phyloP scores from a whole-genome alignment of 176 grass and related monocot genomes.

The Pharus latifolius region DNA sequence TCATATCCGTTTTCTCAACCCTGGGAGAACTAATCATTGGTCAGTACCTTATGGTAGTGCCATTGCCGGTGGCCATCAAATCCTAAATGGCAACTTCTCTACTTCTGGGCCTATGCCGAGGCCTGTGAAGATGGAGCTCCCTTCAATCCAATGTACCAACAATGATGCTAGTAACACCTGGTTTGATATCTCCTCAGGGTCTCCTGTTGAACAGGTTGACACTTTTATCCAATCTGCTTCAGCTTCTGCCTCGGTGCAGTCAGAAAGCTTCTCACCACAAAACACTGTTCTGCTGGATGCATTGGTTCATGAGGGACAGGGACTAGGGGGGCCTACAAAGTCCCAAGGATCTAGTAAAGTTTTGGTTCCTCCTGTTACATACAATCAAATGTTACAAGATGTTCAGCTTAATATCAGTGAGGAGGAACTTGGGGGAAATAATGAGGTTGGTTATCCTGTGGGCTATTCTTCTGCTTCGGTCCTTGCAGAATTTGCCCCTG shows the following conservation, averaged over 20 bases:
- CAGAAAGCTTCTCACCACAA: background rate
- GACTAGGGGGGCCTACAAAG: background rate
- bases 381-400: background rate
- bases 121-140: slow-evolving; percentile 45
- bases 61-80: slow-evolving; percentile 8
- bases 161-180: slow-evolving; percentile 9
- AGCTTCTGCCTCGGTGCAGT: background rate
- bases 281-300: slow-evolving; percentile 17
- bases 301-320: slow-evolving; percentile 15
- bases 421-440: background rate
- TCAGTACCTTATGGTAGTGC: slow-evolving; percentile 12
- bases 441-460: background rate
- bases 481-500: background rate
- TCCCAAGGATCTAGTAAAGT: slow-evolving; percentile 18
- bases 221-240: slow-evolving; percentile 6
- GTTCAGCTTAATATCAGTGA: background rate
- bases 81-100: slow-evolving; percentile 39
- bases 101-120: slow-evolving; percentile 27
- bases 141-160: slow-evolving; percentile 58
- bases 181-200: background rate
- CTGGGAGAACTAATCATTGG: background rate
- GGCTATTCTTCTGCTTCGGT: background rate
- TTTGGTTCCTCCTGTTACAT: background rate
- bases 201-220: slow-evolving; percentile 7
- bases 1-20: slow-evolving; percentile 9